Evolutionary conservation across 164 flowering plant species (phyloP).

Genomic region (Stephania japonica): DNA sequence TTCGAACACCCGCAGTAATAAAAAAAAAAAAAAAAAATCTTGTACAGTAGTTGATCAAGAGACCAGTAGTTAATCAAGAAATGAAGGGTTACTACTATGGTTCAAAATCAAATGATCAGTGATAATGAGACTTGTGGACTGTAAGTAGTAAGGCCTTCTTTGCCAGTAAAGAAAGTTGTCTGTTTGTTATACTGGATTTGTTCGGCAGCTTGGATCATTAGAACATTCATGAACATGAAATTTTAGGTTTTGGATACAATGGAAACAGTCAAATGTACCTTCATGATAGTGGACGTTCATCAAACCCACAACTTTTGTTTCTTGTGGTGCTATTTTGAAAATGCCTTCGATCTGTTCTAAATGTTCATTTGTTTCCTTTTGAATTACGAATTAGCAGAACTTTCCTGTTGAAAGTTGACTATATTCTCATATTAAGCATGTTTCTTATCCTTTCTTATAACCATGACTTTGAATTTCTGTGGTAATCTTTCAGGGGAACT

Average conservation of each 20-base stretch:
- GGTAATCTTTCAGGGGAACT: slow-evolving; percentile 61
- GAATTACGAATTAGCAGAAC: not conserved
- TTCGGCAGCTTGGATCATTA: not conserved
- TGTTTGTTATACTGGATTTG: not conserved
- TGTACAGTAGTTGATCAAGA: not conserved
- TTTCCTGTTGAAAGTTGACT: not conserved
- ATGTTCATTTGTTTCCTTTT: not conserved
- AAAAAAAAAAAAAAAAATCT: not conserved
- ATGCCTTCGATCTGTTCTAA: not conserved
- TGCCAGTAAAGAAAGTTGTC: not conserved
- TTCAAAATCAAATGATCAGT: not conserved
- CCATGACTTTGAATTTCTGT: not conserved
- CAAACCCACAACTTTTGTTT: too few species aligned
- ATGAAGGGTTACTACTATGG: not conserved
- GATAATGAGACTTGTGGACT: not conserved
- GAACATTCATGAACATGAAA: not conserved
- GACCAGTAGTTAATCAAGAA: not conserved
- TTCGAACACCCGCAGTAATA: not conserved
- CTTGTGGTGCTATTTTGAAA: too few species aligned
- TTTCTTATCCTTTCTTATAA: not conserved
- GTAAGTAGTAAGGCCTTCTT: too few species aligned
- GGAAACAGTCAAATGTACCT: not conserved
- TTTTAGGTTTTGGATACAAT: too few species aligned
- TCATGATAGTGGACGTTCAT: too few species aligned
- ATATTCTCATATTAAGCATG: not conserved